phyloP scores from a whole-genome alignment of 1,284 basidiomycete genomes.

The Malassezia equina region DNA sequence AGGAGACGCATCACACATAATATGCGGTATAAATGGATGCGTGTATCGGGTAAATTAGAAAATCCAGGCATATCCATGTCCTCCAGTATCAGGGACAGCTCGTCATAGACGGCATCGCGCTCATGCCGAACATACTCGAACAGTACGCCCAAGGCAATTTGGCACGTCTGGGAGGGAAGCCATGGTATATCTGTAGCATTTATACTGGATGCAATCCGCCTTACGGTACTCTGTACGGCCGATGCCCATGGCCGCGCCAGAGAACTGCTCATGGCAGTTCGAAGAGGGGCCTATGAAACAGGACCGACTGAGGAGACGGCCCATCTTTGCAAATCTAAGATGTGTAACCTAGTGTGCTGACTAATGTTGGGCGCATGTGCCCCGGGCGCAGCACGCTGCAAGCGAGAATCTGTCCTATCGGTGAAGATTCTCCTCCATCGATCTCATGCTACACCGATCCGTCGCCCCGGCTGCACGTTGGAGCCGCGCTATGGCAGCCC shows the following conservation, averaged over 20 bases:
- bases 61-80: background rate
- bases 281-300: too few relatives aligned
- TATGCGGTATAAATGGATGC: background rate
- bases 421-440: too few relatives aligned
- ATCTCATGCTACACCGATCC: background rate
- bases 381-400: too few relatives aligned
- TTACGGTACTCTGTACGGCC: background rate
- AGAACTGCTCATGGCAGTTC: background rate
- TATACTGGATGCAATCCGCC: background rate
- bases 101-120: background rate
- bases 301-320: too few relatives aligned
- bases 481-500: background rate
- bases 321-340: background rate
- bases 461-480: background rate
- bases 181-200: background rate
- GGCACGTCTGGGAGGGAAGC: background rate
- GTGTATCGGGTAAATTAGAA: background rate
- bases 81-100: background rate
- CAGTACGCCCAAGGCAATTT: background rate
- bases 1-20: constrained; percentile 5
- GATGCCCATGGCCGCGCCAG: background rate
- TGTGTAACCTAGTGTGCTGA: background rate
- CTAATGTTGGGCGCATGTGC: background rate
- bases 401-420: too few relatives aligned
- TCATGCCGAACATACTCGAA: background rate